phyloP scores from a whole-genome alignment of 179 eudicot genomes.

The Kewa caespitosa region DNA sequence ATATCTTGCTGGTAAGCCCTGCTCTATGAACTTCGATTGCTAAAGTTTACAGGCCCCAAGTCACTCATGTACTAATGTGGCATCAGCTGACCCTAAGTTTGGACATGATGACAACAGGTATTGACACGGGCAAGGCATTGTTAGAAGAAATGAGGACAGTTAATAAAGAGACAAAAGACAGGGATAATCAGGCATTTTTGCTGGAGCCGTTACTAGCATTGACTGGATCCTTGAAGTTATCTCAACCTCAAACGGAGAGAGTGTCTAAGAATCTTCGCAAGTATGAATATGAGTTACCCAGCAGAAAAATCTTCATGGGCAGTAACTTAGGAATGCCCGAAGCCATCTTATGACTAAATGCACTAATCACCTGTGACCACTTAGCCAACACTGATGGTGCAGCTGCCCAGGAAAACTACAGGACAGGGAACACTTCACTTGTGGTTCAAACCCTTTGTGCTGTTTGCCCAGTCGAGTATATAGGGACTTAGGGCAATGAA shows the following conservation, averaged over 20 bases:
- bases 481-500: conserved; percentile 1
- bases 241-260: conserved; percentile 47
- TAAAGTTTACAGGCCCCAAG: background rate
- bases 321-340: conserved; percentile 57
- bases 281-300: conserved; percentile 57
- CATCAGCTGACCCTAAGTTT: background rate
- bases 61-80: background rate
- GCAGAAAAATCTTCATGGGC: conserved; percentile 55
- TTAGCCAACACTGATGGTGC: conserved; percentile 11
- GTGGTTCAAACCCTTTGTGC: conserved; percentile 4
- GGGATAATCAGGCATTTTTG: conserved; percentile 35
- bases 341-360: conserved; percentile 76
- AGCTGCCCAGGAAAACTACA: conserved; percentile 11
- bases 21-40: conserved; percentile 2
- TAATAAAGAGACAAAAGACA: conserved; percentile 39
- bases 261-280: conserved; percentile 51
- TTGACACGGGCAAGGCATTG: conserved; percentile 64
- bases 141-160: conserved; percentile 60
- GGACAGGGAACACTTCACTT: conserved; percentile 11
- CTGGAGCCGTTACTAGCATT: conserved; percentile 63
- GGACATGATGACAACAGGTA: conserved; percentile 42
- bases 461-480: background rate
- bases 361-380: conserved; percentile 18
- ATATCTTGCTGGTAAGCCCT: conserved; percentile 65
- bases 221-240: conserved; percentile 43